These are phyloP conservation scores for Debaryomyces tyrocola DNA, from an alignment of 805 yeast genomes.

Conservation along the genomic window DNA sequence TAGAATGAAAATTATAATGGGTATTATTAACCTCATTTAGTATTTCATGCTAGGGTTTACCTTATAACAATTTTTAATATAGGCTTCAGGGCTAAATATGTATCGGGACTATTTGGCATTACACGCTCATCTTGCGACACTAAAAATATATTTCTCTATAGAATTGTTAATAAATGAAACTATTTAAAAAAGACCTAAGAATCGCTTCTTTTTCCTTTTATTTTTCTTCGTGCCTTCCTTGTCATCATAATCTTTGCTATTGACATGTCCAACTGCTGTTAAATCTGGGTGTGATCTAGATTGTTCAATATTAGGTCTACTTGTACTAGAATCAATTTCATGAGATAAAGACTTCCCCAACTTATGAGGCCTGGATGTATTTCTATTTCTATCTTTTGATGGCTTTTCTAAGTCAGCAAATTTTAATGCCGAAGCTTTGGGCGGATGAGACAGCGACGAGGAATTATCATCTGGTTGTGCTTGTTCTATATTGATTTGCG, in stretches of 20 bases:
- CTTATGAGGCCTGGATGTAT: slow-evolving; percentile 4
- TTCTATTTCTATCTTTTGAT: slow-evolving; percentile 5
- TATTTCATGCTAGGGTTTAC: slow-evolving; percentile 2
- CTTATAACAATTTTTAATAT: not conserved
- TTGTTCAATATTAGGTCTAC: slow-evolving; percentile 32
- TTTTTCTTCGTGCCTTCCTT: slow-evolving; percentile 10
- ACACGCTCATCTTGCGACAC: too few relatives aligned
- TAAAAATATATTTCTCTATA: too few relatives aligned
- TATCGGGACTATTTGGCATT: too few relatives aligned
- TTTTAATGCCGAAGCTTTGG: slow-evolving; percentile 28
- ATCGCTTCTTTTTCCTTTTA: slow-evolving; percentile 31
- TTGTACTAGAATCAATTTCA: slow-evolving; percentile 23
- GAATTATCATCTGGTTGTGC: slow-evolving; percentile 10
- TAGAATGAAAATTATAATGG: not conserved
- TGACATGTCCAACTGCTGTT: not conserved
- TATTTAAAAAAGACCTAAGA: slow-evolving; percentile 35
- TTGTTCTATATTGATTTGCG: slow-evolving; percentile 6
- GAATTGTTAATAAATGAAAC: not conserved
- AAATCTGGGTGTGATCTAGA: slow-evolving; percentile 41
- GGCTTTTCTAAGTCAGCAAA: slow-evolving; percentile 27
- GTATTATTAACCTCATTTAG: slow-evolving; percentile 4
- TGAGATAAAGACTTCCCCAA: slow-evolving; percentile 39
- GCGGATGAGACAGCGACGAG: slow-evolving; percentile 9
- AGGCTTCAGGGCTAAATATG: too few relatives aligned
- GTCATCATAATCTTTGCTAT: not conserved